These are phyloP conservation scores for Zanthoxylum bungeanum DNA, from an alignment of 345 rosid species.

Conservation along the genomic window DNA sequence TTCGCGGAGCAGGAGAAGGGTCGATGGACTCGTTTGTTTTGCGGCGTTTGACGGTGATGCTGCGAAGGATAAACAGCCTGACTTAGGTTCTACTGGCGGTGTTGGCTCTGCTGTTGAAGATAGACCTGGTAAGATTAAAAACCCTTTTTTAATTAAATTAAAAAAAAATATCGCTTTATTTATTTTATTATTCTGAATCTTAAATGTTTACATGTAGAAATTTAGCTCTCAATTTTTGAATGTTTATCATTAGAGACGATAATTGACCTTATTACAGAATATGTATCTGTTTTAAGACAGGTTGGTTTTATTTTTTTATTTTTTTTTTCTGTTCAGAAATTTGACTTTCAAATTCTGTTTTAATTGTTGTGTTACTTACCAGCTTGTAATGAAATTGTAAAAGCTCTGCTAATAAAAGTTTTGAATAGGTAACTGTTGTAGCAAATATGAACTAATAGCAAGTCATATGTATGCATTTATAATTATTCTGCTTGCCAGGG, in stretches of 20 bases:
- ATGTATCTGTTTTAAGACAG: not conserved
- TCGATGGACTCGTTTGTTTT: conserved; percentile 27
- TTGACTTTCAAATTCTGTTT: not conserved
- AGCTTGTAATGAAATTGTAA: not conserved
- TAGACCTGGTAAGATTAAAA: conserved; percentile 50
- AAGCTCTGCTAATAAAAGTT: not conserved
- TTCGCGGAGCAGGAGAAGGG: conserved; percentile 27
- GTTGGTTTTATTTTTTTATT: not conserved
- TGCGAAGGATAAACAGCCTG: conserved; percentile 31
- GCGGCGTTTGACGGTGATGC: conserved; percentile 57
- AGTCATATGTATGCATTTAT: not conserved
- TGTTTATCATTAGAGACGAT: too few relatives aligned
- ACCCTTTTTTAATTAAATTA: too few relatives aligned
- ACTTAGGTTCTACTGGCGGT: conserved; percentile 19
- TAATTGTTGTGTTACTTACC: not conserved
- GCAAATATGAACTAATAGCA: not conserved
- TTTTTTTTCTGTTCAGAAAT: not conserved
- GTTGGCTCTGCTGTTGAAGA: conserved; percentile 56
- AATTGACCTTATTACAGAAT: too few relatives aligned
- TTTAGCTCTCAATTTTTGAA: too few relatives aligned
- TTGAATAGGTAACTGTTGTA: not conserved
- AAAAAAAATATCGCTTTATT: not conserved
- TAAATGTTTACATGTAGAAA: not conserved
- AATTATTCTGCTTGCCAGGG: not conserved
- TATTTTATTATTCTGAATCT: not conserved